Percentiles rank a stretch among this genome's conserved stretches.
These are phyloP conservation scores for Stereocaulon alpinum DNA, from an alignment of 495 filamentous ascomycete genomes.

Conservation along the genomic window DNA sequence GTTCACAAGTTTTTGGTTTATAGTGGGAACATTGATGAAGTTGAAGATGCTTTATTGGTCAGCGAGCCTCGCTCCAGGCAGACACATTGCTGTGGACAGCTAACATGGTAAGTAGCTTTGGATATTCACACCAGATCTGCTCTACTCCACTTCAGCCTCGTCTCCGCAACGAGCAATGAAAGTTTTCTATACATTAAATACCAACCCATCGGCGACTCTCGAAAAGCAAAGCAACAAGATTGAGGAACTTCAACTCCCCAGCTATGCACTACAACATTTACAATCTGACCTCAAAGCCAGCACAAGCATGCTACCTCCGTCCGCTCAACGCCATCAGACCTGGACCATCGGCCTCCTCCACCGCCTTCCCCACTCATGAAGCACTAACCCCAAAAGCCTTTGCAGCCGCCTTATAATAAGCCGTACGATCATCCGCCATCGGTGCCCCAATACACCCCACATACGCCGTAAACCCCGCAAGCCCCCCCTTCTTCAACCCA, in stretches of 20 bases:
- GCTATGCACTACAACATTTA: conserved; percentile 36
- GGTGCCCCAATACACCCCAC: conserved; percentile 54
- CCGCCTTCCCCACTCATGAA: conserved; percentile 22
- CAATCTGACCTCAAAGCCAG: conserved; percentile 35
- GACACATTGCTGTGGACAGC: background rate
- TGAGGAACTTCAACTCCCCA: conserved; percentile 56
- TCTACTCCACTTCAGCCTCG: conserved; percentile 45
- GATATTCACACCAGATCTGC: conserved; percentile 61
- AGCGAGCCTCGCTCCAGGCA: conserved; percentile 18
- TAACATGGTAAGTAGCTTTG: conserved; percentile 36
- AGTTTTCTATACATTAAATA: conserved; percentile 47
- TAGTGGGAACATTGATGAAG: conserved; percentile 21
- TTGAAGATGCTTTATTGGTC: conserved; percentile 34
- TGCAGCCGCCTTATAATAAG: conserved; percentile 44
- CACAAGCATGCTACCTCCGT: conserved; percentile 44
- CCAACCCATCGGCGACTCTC: conserved; percentile 44
- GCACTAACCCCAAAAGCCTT: conserved; percentile 28
- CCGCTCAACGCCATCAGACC: conserved; percentile 45
- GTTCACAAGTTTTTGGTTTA: conserved; percentile 40
- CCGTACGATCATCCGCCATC: conserved; percentile 37
- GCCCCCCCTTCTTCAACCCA: conserved; percentile 38
- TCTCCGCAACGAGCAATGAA: conserved; percentile 50
- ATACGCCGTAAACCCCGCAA: conserved; percentile 52
- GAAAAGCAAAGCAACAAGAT: conserved; percentile 44
- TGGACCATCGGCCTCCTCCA: conserved; percentile 60